Evolutionary conservation across 2,329 filamentous ascomycete species (phyloP).

Genomic region (Xylariaceae sp.): DNA sequence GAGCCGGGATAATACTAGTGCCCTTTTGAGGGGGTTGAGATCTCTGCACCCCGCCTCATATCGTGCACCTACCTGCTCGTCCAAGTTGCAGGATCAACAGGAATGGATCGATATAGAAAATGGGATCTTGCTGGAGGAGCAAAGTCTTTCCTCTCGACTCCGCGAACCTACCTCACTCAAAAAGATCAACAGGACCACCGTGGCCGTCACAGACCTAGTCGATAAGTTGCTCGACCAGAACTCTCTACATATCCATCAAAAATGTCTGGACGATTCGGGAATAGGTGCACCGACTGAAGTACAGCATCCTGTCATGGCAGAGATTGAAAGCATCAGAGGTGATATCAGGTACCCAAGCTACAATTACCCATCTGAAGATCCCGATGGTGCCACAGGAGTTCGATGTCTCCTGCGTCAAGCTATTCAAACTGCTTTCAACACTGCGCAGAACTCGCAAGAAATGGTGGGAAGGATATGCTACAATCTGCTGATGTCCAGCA

Average conservation of each 20-base stretch:
- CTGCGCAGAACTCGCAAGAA: conserved; percentile 19
- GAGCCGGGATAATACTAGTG: background rate
- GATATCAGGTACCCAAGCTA: conserved; percentile 21
- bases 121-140: conserved; percentile 21
- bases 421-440: conserved; percentile 24
- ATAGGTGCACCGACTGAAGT: no score
- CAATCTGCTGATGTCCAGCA: conserved; percentile 60
- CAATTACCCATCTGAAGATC: conserved; percentile 12
- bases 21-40: conserved; percentile 18
- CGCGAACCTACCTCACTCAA: conserved; percentile 16
- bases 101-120: conserved; percentile 24
- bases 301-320: conserved; percentile 10
- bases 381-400: conserved; percentile 4
- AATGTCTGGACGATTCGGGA: no score
- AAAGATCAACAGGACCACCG: conserved; percentile 13
- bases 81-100: conserved; percentile 19
- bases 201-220: conserved; percentile 15
- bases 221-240: conserved; percentile 7
- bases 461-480: conserved; percentile 50
- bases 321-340: conserved; percentile 14
- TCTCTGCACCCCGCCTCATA: conserved; percentile 13
- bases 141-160: conserved; percentile 8
- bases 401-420: conserved; percentile 20
- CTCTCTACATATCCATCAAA: no score
- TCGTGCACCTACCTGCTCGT: conserved; percentile 9